Evolutionary conservation across 2,329 filamentous ascomycete species (phyloP).

Genomic region (Fusarium scirpi): DNA sequence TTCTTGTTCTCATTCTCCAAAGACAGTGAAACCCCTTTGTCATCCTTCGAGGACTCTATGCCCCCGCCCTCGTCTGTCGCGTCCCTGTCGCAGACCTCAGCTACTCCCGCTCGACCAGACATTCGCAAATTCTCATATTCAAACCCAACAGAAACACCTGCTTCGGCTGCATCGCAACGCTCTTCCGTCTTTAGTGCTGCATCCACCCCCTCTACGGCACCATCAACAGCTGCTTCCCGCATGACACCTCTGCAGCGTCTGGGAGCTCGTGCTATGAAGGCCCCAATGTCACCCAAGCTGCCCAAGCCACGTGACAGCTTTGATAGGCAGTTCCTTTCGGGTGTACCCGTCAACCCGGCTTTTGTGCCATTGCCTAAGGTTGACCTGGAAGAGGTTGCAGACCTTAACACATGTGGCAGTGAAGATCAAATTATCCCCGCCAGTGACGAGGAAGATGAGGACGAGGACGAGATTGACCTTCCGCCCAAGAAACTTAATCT

Average conservation of each 20-base stretch:
- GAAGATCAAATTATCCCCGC: conserved; percentile 68
- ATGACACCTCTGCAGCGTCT: conserved; percentile 67
- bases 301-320: conserved; percentile 46
- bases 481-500: conserved; percentile 58
- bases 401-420: conserved; percentile 64
- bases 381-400: conserved; percentile 65
- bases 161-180: conserved; percentile 51
- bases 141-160: conserved; percentile 49
- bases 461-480: conserved; percentile 48
- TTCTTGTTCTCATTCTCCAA: conserved; percentile 35
- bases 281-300: conserved; percentile 46
- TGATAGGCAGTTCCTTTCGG: conserved; percentile 48
- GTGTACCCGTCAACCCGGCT: conserved; percentile 63
- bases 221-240: conserved; percentile 58
- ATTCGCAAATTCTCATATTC: conserved; percentile 54
- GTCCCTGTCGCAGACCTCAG: conserved; percentile 37
- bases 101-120: conserved; percentile 49
- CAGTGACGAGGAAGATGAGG: conserved; percentile 62
- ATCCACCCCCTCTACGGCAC: conserved; percentile 56
- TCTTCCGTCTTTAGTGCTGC: conserved; percentile 54
- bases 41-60: conserved; percentile 45
- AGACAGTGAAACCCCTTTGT: conserved; percentile 39
- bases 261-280: conserved; percentile 57
- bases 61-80: conserved; percentile 47
- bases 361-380: conserved; percentile 68